Evolutionary conservation across 768 basidiomycete species (phyloP).

Genomic region (Filobasidium floriforme): DNA sequence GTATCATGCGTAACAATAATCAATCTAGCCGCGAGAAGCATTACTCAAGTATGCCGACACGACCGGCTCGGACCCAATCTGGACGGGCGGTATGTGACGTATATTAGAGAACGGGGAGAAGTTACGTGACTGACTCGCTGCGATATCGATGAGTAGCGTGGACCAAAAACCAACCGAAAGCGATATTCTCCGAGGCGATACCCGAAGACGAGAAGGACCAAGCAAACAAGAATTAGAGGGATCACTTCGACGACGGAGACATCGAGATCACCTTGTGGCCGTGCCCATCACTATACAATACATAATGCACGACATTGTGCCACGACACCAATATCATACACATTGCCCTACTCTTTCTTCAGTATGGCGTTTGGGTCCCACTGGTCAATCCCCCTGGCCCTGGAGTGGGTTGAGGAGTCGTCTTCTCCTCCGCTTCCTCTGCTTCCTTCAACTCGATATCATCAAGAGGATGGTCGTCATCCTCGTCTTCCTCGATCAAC

Average conservation of each 20-base stretch:
- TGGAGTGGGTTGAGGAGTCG: neutral
- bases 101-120: constrained; percentile 30
- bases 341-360: too few relatives aligned
- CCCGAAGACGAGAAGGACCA: constrained; percentile 57
- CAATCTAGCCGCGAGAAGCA: constrained; percentile 80
- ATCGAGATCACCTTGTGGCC: too few relatives aligned
- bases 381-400: neutral
- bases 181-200: constrained; percentile 55
- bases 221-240: constrained; percentile 49
- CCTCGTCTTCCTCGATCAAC: neutral
- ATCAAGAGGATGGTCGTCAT: constrained; percentile 15
- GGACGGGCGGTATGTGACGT: constrained; percentile 66
- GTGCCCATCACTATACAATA: too few relatives aligned
- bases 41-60: constrained; percentile 80
- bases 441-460: constrained; percentile 15
- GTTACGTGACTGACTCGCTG: constrained; percentile 22
- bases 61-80: constrained; percentile 70
- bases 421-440: neutral
- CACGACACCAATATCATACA: too few relatives aligned
- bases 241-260: too few relatives aligned
- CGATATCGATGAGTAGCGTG: constrained; percentile 55
- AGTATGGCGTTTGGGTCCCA: neutral
- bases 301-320: too few relatives aligned
- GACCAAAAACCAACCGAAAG: constrained; percentile 74
- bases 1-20: constrained; percentile 15